Evolutionary conservation across 768 basidiomycete genomes (phyloP).

Genomic region (Amanita pseudoporphyria): DNA sequence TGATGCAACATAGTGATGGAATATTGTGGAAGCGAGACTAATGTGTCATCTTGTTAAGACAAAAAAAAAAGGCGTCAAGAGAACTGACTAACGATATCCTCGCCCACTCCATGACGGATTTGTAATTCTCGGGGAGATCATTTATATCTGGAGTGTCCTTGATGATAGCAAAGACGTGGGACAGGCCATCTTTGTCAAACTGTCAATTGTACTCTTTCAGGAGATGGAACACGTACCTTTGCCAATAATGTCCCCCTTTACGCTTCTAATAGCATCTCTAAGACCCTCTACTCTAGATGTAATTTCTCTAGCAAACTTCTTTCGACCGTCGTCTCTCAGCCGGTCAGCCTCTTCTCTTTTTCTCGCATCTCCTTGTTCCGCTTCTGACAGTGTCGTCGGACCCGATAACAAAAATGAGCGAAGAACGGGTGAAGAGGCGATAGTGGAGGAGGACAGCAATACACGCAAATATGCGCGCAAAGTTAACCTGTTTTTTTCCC

Average conservation of each 20-base stretch:
- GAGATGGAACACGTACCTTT: constrained; percentile 37
- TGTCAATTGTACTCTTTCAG: not conserved
- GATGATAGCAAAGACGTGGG: constrained; percentile 81
- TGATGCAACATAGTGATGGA: constrained; percentile 89
- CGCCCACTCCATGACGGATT: constrained; percentile 92
- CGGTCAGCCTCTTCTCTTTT: constrained; percentile 84
- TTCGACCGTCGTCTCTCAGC: constrained; percentile 79
- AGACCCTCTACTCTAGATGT: constrained; percentile 79
- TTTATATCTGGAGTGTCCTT: constrained; percentile 69
- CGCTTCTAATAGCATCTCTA: constrained; percentile 70
- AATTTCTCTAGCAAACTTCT: constrained; percentile 81
- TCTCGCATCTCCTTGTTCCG: constrained; percentile 73
- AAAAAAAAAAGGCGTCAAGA: not conserved
- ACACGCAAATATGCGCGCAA: constrained; percentile 87
- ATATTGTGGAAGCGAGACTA: constrained; percentile 92
- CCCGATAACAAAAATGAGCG: constrained; percentile 76
- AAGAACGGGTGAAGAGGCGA: constrained; percentile 83
- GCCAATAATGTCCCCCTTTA: constrained; percentile 91
- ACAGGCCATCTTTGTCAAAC: constrained; percentile 64
- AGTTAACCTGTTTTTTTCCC: constrained; percentile 94
- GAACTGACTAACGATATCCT: constrained; percentile 73
- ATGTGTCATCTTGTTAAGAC: constrained; percentile 1
- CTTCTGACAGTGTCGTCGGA: constrained; percentile 54
- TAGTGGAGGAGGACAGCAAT: constrained; percentile 55
- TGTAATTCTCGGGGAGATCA: constrained; percentile 75